phyloP scores from a whole-genome alignment of 192 early-diverging fungal species.

The Rhizophagus sp. region DNA sequence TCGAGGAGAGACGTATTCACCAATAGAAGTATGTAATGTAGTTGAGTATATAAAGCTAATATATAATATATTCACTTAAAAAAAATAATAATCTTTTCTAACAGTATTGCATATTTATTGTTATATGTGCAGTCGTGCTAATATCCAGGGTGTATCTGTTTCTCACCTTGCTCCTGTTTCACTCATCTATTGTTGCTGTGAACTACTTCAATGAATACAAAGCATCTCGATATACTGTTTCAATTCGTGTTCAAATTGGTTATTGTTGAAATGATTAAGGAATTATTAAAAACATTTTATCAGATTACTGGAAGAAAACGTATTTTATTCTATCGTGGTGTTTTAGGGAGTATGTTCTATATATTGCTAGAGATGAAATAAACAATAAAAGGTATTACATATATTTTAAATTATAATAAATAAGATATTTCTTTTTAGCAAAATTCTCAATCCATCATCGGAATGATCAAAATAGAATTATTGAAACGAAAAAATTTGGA shows the following conservation, averaged over 20 bases:
- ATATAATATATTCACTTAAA: too few relatives aligned
- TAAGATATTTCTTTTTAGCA: too few relatives aligned
- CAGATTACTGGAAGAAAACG: neutral
- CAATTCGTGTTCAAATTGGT: neutral
- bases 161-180: neutral
- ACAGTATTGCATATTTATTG: too few relatives aligned
- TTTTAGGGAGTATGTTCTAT: neutral
- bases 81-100: too few relatives aligned
- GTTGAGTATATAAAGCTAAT: slow-evolving; percentile 35
- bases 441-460: too few relatives aligned
- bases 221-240: neutral
- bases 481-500: too few relatives aligned
- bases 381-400: too few relatives aligned
- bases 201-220: neutral
- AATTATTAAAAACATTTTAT: slow-evolving; percentile 42
- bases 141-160: slow-evolving; percentile 34
- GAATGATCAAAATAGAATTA: too few relatives aligned
- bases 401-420: too few relatives aligned
- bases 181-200: neutral
- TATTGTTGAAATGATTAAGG: neutral
- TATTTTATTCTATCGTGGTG: neutral
- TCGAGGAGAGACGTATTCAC: slow-evolving; percentile 67
- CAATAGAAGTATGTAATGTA: slow-evolving; percentile 90
- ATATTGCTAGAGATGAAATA: too few relatives aligned
- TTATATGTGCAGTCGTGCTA: slow-evolving; percentile 61